Conservation (phyloP, 352 stramenopile species). For the Hyaloperonospora arabidopsidis region DNA sequence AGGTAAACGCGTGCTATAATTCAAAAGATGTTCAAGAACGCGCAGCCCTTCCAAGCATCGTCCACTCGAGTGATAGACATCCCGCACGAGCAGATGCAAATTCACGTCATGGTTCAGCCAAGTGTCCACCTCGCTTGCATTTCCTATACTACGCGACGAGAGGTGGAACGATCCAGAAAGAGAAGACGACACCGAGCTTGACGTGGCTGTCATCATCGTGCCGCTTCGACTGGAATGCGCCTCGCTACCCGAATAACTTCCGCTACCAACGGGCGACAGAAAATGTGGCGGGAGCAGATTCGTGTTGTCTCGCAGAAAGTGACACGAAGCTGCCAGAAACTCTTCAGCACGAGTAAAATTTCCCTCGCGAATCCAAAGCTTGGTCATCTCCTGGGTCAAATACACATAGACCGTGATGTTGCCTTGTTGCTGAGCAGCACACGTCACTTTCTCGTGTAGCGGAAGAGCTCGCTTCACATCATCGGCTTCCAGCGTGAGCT, state of each 20-base stretch:
- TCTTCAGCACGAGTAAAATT: conserved; percentile 71
- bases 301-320: conserved; percentile 61
- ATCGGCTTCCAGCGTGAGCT: conserved; percentile 64
- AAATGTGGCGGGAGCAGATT: conserved; percentile 61
- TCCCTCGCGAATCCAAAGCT: conserved; percentile 70
- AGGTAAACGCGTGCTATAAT: conserved; percentile 60
- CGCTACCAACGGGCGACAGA: conserved; percentile 37
- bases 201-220: conserved; percentile 61
- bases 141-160: conserved; percentile 40
- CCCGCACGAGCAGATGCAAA: conserved; percentile 72
- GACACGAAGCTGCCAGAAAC: conserved; percentile 51
- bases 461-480: conserved; percentile 66
- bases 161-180: conserved; percentile 49
- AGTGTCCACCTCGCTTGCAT: conserved; percentile 62
- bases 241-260: conserved; percentile 50
- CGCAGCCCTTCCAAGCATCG: conserved; percentile 72
- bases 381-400: conserved; percentile 70
- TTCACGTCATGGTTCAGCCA: conserved; percentile 80
- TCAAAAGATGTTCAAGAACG: conserved; percentile 70
- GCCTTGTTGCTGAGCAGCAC: conserved; percentile 54
- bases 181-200: conserved; percentile 60
- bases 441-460: conserved; percentile 74
- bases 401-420: conserved; percentile 84
- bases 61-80: conserved; percentile 71
- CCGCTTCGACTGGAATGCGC: conserved; percentile 45